phyloP scores from a whole-genome alignment of 805 yeast species.

The Myxozyma mucilagina region DNA sequence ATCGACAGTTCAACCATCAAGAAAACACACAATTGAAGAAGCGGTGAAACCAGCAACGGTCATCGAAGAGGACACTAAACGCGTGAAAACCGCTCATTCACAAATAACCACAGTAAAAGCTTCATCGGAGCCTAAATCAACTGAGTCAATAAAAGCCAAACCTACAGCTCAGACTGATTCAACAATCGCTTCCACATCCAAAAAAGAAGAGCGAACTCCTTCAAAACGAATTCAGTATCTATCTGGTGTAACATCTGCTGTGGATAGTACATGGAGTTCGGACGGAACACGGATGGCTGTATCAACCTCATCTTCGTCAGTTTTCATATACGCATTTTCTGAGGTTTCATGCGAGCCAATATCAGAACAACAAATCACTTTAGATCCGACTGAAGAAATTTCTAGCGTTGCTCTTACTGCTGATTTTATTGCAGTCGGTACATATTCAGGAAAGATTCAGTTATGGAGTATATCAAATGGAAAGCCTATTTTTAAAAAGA shows the following conservation, averaged over 20 bases:
- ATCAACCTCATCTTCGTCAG: conserved; percentile 11
- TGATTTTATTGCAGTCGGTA: conserved; percentile 12
- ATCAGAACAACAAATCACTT: neutral
- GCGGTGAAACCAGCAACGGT: neutral
- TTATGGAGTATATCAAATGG: conserved; percentile 4
- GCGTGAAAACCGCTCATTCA: conserved; percentile 13
- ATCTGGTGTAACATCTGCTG: conserved; percentile 4
- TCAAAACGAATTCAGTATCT: neutral
- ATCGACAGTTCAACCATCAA: too few species aligned
- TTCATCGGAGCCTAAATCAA: too few species aligned
- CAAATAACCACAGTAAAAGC: neutral
- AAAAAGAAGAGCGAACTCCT: neutral
- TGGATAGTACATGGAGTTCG: conserved; percentile 19
- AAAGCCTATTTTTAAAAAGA: neutral
- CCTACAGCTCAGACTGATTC: neutral
- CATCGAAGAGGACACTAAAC: neutral
- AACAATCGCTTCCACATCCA: neutral
- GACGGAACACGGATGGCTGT: conserved; percentile 15
- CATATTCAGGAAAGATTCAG: conserved; percentile 13
- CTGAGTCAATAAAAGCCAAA: neutral
- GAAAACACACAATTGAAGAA: too few species aligned
- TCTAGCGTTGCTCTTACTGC: conserved; percentile 5
- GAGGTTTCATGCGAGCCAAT: neutral
- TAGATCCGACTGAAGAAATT: conserved; percentile 5
- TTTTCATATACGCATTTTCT: conserved; percentile 5